phyloP scores from a whole-genome alignment of 1,284 basidiomycete species.

The Rhodotorula sp. region DNA sequence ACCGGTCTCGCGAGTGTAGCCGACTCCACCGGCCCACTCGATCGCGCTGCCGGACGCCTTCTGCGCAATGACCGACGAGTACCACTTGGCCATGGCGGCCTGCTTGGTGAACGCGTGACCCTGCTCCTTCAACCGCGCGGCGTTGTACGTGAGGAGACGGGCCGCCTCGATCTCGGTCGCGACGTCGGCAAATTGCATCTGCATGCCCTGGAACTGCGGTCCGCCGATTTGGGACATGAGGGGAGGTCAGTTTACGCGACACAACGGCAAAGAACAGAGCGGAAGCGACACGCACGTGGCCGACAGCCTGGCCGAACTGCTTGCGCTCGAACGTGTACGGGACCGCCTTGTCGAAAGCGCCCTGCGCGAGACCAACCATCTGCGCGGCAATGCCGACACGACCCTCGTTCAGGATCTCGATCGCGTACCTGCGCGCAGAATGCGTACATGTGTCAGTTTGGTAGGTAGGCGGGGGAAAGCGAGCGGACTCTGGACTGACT shows the following conservation, averaged over 20 bases:
- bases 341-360: constrained; percentile 89
- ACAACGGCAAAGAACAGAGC: too few relatives aligned
- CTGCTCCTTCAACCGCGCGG: constrained; percentile 84
- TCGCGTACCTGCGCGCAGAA: constrained; percentile 58
- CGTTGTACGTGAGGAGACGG: constrained; percentile 93
- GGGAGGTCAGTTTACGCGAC: too few relatives aligned
- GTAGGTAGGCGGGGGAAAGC: not conserved
- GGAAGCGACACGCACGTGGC: constrained; percentile 52
- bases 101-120: constrained; percentile 83
- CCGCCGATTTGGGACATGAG: too few relatives aligned
- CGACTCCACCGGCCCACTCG: constrained; percentile 95
- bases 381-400: constrained; percentile 93
- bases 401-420: constrained; percentile 94
- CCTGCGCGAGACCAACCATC: constrained; percentile 86
- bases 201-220: constrained; percentile 84
- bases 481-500: constrained; percentile 54
- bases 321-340: constrained; percentile 89
- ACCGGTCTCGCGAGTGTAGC: constrained; percentile 64
- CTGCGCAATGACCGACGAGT: constrained; percentile 84
- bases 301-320: constrained; percentile 91
- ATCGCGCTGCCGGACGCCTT: constrained; percentile 83
- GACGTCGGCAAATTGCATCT: constrained; percentile 82
- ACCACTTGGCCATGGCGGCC: constrained; percentile 67
- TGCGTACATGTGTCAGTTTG: too few relatives aligned
- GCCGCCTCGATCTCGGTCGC: constrained; percentile 72